These are phyloP conservation scores for Aeschynomene evenia DNA, from an alignment of 306 rosid genomes.

Conservation along the genomic window DNA sequence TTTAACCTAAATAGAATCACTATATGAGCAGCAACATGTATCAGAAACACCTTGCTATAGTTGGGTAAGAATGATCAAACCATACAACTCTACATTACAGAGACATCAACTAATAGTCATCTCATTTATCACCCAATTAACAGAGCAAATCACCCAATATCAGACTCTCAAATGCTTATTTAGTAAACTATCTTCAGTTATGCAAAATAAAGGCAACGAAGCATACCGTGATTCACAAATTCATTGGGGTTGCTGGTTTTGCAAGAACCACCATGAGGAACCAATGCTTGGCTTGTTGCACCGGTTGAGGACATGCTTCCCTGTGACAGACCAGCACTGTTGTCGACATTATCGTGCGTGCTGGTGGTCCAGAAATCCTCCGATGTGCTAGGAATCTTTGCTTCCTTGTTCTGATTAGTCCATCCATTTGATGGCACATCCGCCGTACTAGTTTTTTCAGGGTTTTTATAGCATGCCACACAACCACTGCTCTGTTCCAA, in stretches of 20 bases:
- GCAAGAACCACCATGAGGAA: conserved; percentile 53
- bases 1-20: background rate
- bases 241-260: conserved; percentile 51
- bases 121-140: background rate
- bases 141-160: background rate
- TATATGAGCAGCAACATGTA: conserved; percentile 1
- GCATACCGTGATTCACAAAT: conserved; percentile 76
- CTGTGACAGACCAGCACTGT: conserved; percentile 84
- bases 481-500: conserved; percentile 99
- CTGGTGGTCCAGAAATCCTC: conserved; percentile 94
- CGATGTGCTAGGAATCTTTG: conserved; percentile 58
- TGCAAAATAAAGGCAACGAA: conserved; percentile 17
- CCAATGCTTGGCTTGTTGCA: conserved; percentile 62
- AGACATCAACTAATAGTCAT: background rate
- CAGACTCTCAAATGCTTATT: background rate
- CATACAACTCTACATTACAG: background rate
- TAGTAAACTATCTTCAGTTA: background rate
- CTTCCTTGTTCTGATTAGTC: conserved; percentile 29
- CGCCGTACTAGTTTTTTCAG: conserved; percentile 32
- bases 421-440: conserved; percentile 45
- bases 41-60: no score
- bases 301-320: conserved; percentile 87
- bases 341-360: conserved; percentile 83
- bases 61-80: no score
- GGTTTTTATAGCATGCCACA: conserved; percentile 71